Evolutionary conservation across 345 rosid genomes (phyloP).

Genomic region (Turnera subulata): DNA sequence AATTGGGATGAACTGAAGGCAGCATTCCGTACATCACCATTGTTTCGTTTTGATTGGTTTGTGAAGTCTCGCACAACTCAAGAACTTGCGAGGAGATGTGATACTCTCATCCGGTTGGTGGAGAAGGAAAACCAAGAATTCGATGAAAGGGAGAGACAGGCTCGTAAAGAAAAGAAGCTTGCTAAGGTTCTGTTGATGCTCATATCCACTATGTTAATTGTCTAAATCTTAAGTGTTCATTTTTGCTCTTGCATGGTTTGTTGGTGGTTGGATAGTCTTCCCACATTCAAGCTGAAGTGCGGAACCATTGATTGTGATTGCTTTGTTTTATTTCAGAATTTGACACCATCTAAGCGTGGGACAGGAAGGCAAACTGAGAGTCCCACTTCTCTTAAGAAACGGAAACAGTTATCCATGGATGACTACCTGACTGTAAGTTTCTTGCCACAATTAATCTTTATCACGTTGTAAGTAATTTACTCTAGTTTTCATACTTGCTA

Average conservation of each 20-base stretch:
- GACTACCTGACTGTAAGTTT: slow-evolving; percentile 54
- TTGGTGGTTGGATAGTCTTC: neutral
- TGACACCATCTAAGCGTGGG: slow-evolving; percentile 73
- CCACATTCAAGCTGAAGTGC: neutral
- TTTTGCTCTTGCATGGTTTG: neutral
- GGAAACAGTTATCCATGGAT: slow-evolving; percentile 83
- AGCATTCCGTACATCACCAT: slow-evolving; percentile 73
- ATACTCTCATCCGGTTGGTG: slow-evolving; percentile 85
- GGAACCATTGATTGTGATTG: slow-evolving; percentile 1
- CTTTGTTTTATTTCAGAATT: slow-evolving; percentile 31
- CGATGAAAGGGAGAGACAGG: slow-evolving; percentile 96
- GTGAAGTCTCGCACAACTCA: slow-evolving; percentile 93
- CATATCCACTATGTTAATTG: neutral
- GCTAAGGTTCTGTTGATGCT: slow-evolving; percentile 55
- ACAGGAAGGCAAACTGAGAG: slow-evolving; percentile 62
- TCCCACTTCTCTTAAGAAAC: slow-evolving; percentile 60
- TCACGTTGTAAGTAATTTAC: neutral
- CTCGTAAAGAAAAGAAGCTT: slow-evolving; percentile 95
- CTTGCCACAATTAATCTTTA: neutral
- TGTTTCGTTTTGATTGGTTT: slow-evolving; percentile 96
- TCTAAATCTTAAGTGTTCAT: no score
- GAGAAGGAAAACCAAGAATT: slow-evolving; percentile 98
- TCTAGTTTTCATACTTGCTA: no score
- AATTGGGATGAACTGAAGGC: slow-evolving; percentile 98
- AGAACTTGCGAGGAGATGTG: slow-evolving; percentile 95